Evolutionary conservation across 345 rosid species (phyloP).

Genomic region (Boechera stricta): DNA sequence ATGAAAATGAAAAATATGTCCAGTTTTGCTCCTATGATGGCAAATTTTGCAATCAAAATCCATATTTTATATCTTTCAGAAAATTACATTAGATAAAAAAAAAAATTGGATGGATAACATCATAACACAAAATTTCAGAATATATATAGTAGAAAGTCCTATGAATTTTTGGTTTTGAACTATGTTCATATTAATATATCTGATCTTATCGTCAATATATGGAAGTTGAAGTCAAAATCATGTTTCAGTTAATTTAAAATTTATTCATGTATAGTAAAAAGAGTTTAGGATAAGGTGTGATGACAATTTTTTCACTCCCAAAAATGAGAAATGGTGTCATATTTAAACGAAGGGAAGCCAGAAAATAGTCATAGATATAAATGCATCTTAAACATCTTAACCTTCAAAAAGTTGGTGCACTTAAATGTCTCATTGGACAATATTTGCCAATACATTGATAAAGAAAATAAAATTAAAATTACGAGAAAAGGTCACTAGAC

Average conservation of each 20-base stretch:
- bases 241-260: no score
- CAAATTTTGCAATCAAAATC: not conserved
- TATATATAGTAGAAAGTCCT: not conserved
- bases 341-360: not conserved
- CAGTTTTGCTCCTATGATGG: not conserved
- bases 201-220: not conserved
- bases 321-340: not conserved
- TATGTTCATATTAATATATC: not conserved
- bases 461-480: not conserved
- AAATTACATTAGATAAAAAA: not conserved
- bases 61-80: not conserved
- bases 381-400: not conserved
- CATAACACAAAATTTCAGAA: not conserved
- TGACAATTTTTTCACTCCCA: not conserved
- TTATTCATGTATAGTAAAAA: not conserved
- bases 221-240: not conserved
- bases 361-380: not conserved
- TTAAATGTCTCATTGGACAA: slow-evolving; percentile 1
- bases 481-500: not conserved
- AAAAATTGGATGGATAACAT: not conserved
- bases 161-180: not conserved
- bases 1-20: not conserved
- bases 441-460: slow-evolving; percentile 6
- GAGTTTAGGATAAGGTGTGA: not conserved
- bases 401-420: not conserved